A percentile compares a stretch with the other conserved stretches of the same genome.
These are phyloP conservation scores for Pezicula neosporulosa DNA, from an alignment of 2,329 filamentous ascomycete species.

Conservation along the genomic window DNA sequence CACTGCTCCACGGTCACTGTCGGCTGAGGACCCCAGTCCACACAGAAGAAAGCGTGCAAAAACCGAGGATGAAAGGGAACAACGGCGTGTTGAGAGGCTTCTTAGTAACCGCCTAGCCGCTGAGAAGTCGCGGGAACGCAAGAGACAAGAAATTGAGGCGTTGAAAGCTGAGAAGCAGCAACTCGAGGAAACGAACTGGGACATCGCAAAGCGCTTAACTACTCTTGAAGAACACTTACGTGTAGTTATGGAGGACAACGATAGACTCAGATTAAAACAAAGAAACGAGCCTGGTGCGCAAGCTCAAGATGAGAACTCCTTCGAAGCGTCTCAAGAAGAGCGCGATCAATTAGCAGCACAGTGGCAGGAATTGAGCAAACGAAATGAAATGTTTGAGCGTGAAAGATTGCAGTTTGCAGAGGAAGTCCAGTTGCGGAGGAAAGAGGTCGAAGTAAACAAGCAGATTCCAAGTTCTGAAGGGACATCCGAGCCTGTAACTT, in stretches of 20 bases:
- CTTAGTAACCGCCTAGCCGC: neutral
- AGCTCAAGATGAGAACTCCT: neutral
- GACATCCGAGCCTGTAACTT: neutral
- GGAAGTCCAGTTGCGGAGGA: neutral
- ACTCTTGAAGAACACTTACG: neutral
- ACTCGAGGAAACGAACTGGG: neutral
- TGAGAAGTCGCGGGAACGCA: slow-evolving; percentile 1
- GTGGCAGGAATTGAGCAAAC: neutral
- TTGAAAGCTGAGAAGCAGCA: neutral
- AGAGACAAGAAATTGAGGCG: neutral
- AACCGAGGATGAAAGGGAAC: slow-evolving; percentile 1
- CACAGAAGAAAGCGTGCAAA: neutral
- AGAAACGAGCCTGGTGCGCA: neutral
- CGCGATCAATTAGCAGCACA: neutral
- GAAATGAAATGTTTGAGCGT: neutral
- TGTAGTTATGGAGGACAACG: neutral
- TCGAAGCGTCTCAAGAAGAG: neutral
- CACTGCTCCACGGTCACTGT: too few species aligned
- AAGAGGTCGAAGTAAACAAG: neutral
- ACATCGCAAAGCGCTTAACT: neutral
- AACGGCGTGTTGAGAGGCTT: neutral
- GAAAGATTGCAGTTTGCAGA: neutral
- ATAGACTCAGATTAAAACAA: neutral
- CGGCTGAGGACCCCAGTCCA: neutral
- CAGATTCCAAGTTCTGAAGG: neutral